Base-by-base conservation (phyloP, 306 rosid species). In the Malus sieversii region DNA sequence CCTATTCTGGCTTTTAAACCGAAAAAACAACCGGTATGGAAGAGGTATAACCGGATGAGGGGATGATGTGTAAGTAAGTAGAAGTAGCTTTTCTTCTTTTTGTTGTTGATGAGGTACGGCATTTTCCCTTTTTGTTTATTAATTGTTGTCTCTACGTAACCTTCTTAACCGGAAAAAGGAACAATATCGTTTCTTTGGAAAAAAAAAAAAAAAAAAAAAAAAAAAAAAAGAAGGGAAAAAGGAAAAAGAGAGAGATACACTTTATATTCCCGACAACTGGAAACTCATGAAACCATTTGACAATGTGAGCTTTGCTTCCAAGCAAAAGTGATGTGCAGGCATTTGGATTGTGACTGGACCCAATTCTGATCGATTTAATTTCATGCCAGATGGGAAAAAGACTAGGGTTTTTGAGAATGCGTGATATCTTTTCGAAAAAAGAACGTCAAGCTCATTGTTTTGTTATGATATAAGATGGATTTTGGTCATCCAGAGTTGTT, bases 401-500 rank as follows among this genome's bases (percentile, higher is more conserved):
- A 73, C 46, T 10, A 19, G 27, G 44, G 8, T 29, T 19, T 23
- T 27, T 8, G 53, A 33, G 60, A 67, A 76, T 72, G 66, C 44
- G 62, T 66, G 75, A 35, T 7, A 35, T 0, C 0, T 6, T 35
- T 7, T 35, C 0, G 0, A 0, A 35, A 35, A 35, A 0, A 35
- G 0, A 35, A 7, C 2, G 40, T 35, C 40, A 35, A 35, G 40
- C 9, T 7, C 9, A 35, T 35, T 35, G 9, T 0, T 35, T 35
- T 35, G 40, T 7, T 35, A 1, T 35, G 9, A 35, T 35, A 38
- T 38, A 38, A 1, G 0, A 48, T 14, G 1, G 0, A 48, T 4
- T 48, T 48, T 48, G 53, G 1, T 0, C 4, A 48, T 4, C 0
- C 1, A 0, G 0, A 6, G 1, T 15, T 1, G 0, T 48, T 48